Evolutionary conservation across 2,329 filamentous ascomycete species (phyloP).

Genomic region (Thelonectria olida): DNA sequence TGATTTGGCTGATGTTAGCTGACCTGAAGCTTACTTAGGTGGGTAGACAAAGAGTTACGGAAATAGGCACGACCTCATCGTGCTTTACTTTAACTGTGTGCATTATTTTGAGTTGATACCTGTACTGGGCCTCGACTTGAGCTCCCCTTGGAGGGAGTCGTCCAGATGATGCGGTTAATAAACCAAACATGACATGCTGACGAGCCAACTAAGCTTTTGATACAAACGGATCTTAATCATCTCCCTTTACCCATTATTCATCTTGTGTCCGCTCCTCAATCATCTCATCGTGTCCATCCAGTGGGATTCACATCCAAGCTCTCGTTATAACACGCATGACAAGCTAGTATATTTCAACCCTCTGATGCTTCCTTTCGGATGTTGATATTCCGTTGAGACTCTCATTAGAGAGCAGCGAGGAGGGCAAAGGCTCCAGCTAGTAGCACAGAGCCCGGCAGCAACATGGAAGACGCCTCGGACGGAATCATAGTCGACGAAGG

Average conservation of each 20-base stretch:
- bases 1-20: no score
- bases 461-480: conserved; percentile 9
- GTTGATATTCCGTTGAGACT: neutral
- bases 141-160: neutral
- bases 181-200: neutral
- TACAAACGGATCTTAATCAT: neutral
- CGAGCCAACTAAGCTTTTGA: neutral
- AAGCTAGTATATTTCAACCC: neutral
- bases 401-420: conserved; percentile 17
- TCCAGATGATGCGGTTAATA: neutral
- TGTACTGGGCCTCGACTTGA: neutral
- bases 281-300: neutral
- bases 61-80: neutral
- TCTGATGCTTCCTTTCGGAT: neutral
- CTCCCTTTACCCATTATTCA: neutral
- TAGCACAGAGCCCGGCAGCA: conserved; percentile 14
- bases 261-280: neutral
- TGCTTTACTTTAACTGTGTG: neutral
- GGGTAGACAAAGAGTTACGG: no score
- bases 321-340: neutral
- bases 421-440: conserved; percentile 14
- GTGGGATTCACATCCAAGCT: neutral
- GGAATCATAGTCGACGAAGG: neutral
- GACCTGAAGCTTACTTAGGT: no score
- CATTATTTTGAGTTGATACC: neutral